phyloP scores from a whole-genome alignment of 305 asterid genomes.

The Andrographis paniculata region DNA sequence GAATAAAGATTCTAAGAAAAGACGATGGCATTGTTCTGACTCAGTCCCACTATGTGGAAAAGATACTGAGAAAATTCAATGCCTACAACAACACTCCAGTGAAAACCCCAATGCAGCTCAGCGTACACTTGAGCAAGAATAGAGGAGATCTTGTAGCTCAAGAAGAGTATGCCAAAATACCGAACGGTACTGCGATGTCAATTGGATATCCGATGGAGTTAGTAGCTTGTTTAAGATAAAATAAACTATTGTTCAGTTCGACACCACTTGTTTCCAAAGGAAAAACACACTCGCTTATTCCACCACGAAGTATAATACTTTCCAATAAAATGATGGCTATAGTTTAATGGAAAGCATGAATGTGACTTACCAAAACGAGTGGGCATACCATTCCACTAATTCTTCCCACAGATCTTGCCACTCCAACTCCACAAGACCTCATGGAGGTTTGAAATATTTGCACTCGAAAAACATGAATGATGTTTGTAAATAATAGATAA shows the following conservation, averaged over 20 bases:
- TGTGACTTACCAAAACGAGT: conserved; percentile 57
- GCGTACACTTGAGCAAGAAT: no score
- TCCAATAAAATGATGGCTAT: conserved; percentile 53
- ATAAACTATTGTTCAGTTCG: conserved; percentile 35
- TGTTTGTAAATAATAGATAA: no score
- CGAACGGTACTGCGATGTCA: no score
- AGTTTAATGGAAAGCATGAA: conserved; percentile 59
- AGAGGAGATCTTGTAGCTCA: no score
- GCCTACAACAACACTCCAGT: no score
- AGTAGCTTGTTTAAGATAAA: conserved; percentile 15
- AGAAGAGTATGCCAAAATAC: no score
- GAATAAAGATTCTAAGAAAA: no score
- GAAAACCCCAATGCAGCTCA: no score
- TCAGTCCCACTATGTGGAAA: no score
- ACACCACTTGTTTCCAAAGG: conserved; percentile 63
- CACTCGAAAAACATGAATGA: conserved; percentile 13
- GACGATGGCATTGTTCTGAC: no score
- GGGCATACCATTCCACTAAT: conserved; percentile 79
- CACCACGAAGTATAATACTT: conserved; percentile 33
- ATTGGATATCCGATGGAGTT: no score
- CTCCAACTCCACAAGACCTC: conserved; percentile 66
- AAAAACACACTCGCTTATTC: conserved; percentile 42
- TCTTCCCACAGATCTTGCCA: conserved; percentile 62
- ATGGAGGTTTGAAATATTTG: conserved; percentile 67
- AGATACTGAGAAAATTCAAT: no score